phyloP scores from a whole-genome alignment of 176 grass and related monocot genomes.

The Hordeum vulgare region MorexV3_pseudomolecules_assembly NC_058522.1:2059537-2060036 shows the following conservation, averaged over 20 bases:
- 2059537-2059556: neutral
- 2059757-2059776: no score
- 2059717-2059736: neutral
- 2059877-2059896: neutral
- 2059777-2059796: no score
- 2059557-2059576: slow-evolving; percentile 17
- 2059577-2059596: neutral
- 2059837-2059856: neutral
- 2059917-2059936: slow-evolving; percentile 8
- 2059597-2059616: slow-evolving; percentile 21
- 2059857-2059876: neutral
- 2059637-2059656: slow-evolving; percentile 18
- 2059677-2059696: neutral
- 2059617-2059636: slow-evolving; percentile 2
- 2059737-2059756: neutral
- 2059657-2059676: slow-evolving; percentile 22
- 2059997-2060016: neutral
- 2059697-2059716: neutral
- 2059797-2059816: neutral
- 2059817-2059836: neutral
- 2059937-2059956: slow-evolving; percentile 11
- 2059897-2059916: neutral
- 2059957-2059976: slow-evolving; percentile 24
- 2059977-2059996: neutral
- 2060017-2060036: slow-evolving; percentile 17